phyloP scores from a whole-genome alignment of 306 rosid species.

The Prunus persica region DNA sequence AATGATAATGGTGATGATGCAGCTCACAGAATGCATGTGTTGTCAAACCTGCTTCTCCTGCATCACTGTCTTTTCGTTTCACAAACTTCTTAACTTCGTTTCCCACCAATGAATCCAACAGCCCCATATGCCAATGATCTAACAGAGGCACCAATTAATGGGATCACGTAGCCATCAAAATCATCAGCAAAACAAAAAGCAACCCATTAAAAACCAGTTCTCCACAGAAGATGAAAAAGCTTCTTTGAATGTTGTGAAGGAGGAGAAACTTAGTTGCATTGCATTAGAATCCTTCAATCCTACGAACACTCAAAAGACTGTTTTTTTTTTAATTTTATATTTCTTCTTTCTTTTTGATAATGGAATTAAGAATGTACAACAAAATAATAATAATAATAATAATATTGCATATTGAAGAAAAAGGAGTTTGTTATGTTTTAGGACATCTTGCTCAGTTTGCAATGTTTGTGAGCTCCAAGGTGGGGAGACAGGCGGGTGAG shows the following conservation, averaged over 20 bases:
- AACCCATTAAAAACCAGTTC: neutral
- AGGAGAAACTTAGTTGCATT: constrained; percentile 4
- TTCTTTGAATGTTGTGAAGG: neutral
- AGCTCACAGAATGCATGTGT: neutral
- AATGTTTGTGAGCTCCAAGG: neutral
- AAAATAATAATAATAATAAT: neutral
- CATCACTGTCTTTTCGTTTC: constrained; percentile 92
- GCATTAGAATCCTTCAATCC: constrained; percentile 9
- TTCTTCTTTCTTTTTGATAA: too few species aligned
- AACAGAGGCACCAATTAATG: neutral
- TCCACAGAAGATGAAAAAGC: neutral
- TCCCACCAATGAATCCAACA: constrained; percentile 55
- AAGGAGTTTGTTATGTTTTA: neutral
- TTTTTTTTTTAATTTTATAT: neutral
- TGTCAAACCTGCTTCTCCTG: constrained; percentile 80
- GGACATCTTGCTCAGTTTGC: neutral
- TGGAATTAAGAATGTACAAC: neutral
- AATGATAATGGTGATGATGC: neutral
- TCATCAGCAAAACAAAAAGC: neutral
- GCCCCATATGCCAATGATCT: constrained; percentile 41
- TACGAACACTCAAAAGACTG: neutral
- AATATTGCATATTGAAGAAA: neutral
- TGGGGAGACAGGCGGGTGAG: constrained; percentile 3
- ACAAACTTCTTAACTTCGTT: constrained; percentile 41
- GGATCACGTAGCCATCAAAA: constrained; percentile 6